These are phyloP conservation scores for Cerrena zonata DNA, from an alignment of 1,284 basidiomycete genomes.

Conservation along the genomic window DNA sequence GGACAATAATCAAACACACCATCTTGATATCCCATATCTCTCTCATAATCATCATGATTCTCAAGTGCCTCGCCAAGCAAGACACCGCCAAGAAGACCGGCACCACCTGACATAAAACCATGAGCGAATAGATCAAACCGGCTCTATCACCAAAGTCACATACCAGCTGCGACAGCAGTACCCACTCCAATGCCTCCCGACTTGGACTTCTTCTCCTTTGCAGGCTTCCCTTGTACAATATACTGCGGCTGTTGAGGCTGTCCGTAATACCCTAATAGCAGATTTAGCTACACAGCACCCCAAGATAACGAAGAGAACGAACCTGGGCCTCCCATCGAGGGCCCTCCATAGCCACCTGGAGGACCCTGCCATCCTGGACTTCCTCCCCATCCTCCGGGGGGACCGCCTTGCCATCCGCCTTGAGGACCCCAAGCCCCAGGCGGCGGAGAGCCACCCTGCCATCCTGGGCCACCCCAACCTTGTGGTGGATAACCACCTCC, in stretches of 20 bases:
- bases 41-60: conserved; percentile 35
- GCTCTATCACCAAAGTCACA: conserved; percentile 12
- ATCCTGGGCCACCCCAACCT: conserved; percentile 18
- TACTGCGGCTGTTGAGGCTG: conserved; percentile 2
- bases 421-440: conserved; percentile 21
- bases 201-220: conserved; percentile 24
- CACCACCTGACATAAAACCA: conserved; percentile 38
- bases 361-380: background rate
- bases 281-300: too few species aligned
- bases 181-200: conserved; percentile 39
- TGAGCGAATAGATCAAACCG: conserved; percentile 5
- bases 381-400: background rate
- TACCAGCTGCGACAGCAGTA: conserved; percentile 35
- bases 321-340: background rate
- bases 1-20: conserved; percentile 24
- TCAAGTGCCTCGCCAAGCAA: conserved; percentile 48
- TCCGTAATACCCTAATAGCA: conserved; percentile 4
- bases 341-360: conserved; percentile 1
- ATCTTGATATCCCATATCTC: conserved; percentile 33
- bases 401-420: conserved; percentile 9
- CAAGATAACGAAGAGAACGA: background rate
- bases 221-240: conserved; percentile 13
- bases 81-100: conserved; percentile 53
- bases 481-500: conserved; percentile 12
- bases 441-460: conserved; percentile 8